Conservation (phyloP, 768 basidiomycete species). For the Tylopilus intermedius region DNA sequence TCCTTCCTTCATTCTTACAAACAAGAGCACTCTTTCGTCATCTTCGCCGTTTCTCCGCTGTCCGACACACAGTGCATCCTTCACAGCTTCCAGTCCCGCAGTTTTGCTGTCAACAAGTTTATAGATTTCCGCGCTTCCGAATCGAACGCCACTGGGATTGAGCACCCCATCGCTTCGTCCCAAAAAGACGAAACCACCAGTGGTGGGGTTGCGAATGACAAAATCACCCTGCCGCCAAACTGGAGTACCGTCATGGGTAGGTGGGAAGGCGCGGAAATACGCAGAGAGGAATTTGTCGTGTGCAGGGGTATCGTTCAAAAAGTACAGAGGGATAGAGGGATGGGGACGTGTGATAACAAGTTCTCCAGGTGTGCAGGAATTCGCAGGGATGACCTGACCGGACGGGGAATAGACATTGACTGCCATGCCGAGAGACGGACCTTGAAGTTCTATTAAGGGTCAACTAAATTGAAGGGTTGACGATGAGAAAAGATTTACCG, state of each 20-base stretch:
- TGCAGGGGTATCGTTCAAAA: slow-evolving; percentile 57
- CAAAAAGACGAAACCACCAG: slow-evolving; percentile 56
- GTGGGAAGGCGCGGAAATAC: slow-evolving; percentile 62
- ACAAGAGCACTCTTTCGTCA: slow-evolving; percentile 73
- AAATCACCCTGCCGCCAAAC: slow-evolving; percentile 71
- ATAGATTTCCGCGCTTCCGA: slow-evolving; percentile 82
- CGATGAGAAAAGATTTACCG: slow-evolving; percentile 35
- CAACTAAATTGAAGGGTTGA: not conserved
- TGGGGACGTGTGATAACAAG: slow-evolving; percentile 66
- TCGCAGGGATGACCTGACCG: slow-evolving; percentile 57
- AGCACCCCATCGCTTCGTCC: slow-evolving; percentile 70
- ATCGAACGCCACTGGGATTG: slow-evolving; percentile 78
- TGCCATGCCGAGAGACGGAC: slow-evolving; percentile 61
- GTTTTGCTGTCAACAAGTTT: slow-evolving; percentile 40
- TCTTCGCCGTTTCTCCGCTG: slow-evolving; percentile 55
- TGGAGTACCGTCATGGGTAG: slow-evolving; percentile 36
- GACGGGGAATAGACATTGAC: slow-evolving; percentile 53
- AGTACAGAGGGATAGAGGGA: slow-evolving; percentile 60
- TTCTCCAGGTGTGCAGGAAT: slow-evolving; percentile 54
- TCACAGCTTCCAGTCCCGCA: slow-evolving; percentile 50
- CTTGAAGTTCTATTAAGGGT: slow-evolving; percentile 50
- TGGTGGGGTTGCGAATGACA: slow-evolving; percentile 56
- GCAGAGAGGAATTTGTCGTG: slow-evolving; percentile 53
- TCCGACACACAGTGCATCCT: slow-evolving; percentile 73
- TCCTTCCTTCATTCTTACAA: slow-evolving; percentile 60